phyloP scores from a whole-genome alignment of 257 asterid species.

The Leonotis leonurus region DNA sequence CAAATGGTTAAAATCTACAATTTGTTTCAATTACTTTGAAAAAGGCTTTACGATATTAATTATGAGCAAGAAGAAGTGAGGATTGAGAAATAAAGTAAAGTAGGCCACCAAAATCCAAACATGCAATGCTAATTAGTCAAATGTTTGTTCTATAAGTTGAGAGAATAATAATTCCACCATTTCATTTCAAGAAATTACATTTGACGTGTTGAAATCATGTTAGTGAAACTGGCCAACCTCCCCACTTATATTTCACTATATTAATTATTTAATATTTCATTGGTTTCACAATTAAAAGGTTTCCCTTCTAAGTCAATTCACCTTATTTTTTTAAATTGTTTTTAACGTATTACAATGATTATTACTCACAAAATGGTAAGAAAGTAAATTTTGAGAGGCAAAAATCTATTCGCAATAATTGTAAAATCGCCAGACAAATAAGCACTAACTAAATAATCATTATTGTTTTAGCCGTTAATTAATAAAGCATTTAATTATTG shows the following conservation, averaged over 20 bases:
- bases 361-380: no score
- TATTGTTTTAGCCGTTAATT: neutral
- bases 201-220: neutral
- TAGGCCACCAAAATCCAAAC: conserved; percentile 17
- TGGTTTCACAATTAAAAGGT: neutral
- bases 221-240: neutral
- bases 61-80: no score
- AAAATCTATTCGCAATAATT: neutral
- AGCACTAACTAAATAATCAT: neutral
- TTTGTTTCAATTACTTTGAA: no score
- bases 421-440: neutral
- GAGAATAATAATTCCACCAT: neutral
- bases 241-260: neutral
- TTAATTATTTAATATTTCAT: neutral
- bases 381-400: neutral
- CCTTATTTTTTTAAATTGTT: no score
- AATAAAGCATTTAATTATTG: neutral
- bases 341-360: no score
- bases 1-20: no score
- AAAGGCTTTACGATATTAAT: no score
- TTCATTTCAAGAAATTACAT: neutral
- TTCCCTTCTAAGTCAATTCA: no score
- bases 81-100: conserved; percentile 5
- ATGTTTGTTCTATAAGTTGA: conserved; percentile 3
- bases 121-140: neutral